A percentile compares a stretch with the other conserved stretches of the same genome.
Conservation (phyloP, 495 filamentous ascomycete genomes). For the Aspergillus affinis region DNA sequence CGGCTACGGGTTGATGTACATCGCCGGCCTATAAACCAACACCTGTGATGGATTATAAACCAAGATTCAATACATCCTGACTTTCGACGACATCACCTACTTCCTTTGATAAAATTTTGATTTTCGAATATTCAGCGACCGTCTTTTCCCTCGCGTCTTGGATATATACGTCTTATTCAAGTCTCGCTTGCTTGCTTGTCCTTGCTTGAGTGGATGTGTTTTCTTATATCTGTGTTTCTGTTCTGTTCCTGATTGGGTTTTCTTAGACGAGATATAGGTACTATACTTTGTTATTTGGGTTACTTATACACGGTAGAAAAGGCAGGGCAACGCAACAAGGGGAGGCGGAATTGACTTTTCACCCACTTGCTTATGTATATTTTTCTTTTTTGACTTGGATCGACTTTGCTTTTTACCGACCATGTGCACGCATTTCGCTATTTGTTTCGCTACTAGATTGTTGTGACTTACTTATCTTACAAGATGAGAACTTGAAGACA, state of each 20-base stretch:
- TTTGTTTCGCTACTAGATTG: neutral
- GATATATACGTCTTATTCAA: neutral
- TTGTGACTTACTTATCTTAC: neutral
- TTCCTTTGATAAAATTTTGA: neutral
- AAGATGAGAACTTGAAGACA: too few relatives aligned
- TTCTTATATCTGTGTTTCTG: neutral
- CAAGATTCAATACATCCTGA: neutral
- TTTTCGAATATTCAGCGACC: neutral
- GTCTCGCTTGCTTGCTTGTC: too few relatives aligned
- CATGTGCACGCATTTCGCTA: neutral
- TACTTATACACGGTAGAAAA: neutral
- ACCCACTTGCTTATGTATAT: neutral
- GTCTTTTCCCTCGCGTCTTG: neutral
- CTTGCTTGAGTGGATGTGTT: too few relatives aligned
- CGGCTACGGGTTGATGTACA: conserved; percentile 84
- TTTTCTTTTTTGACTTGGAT: neutral
- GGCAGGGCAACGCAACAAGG: neutral
- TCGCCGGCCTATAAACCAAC: conserved; percentile 64
- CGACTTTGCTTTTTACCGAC: too few relatives aligned
- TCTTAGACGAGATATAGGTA: conserved; percentile 4
- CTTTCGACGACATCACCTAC: neutral
- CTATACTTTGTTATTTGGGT: conserved; percentile 3
- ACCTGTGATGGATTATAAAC: neutral
- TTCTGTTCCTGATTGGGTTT: neutral
- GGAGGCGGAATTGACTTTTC: neutral